Evolutionary conservation across 108 stramenopile species (phyloP).

Genomic region (Conticribra guillardii): DNA sequence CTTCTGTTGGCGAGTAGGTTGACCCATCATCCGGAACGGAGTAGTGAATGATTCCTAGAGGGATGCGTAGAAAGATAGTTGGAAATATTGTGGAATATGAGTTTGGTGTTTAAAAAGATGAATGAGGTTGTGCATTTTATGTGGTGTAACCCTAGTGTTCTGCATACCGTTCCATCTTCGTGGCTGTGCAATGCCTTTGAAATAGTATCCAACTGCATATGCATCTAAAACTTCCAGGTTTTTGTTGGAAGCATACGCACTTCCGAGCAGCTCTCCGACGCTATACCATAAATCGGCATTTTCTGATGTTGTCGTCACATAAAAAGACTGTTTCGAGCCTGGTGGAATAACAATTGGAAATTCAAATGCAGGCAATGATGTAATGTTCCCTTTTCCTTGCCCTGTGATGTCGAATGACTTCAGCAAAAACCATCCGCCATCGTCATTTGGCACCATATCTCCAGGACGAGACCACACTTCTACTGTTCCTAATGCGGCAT

Average conservation of each 20-base stretch:
- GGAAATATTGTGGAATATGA: too few species aligned
- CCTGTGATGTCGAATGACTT: conserved; percentile 13
- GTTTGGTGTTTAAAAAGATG: too few species aligned
- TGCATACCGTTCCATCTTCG: conserved; percentile 28
- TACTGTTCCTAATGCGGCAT: conserved; percentile 1
- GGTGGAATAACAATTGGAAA: conserved; percentile 9
- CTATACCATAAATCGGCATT: conserved; percentile 19
- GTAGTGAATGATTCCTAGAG: too few species aligned
- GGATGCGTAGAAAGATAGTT: too few species aligned
- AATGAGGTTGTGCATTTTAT: too few species aligned
- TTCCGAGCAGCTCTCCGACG: conserved; percentile 1
- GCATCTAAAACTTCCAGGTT: conserved; percentile 13
- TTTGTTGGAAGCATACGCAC: conserved; percentile 4
- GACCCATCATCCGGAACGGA: too few species aligned
- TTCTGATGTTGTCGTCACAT: conserved; percentile 2
- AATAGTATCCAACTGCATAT: conserved; percentile 7
- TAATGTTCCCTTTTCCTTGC: conserved; percentile 13
- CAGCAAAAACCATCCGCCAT: conserved; percentile 15
- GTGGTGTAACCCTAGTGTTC: too few species aligned
- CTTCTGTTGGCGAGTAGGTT: too few species aligned
- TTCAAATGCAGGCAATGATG: conserved; percentile 10
- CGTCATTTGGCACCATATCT: conserved; percentile 6
- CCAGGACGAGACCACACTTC: conserved; percentile 18
- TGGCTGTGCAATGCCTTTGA: conserved; percentile 5
- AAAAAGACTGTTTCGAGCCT: conserved; percentile 17